phyloP scores from a whole-genome alignment of 169 alveolate genomes.

The Eimeria necatrix region DNA sequence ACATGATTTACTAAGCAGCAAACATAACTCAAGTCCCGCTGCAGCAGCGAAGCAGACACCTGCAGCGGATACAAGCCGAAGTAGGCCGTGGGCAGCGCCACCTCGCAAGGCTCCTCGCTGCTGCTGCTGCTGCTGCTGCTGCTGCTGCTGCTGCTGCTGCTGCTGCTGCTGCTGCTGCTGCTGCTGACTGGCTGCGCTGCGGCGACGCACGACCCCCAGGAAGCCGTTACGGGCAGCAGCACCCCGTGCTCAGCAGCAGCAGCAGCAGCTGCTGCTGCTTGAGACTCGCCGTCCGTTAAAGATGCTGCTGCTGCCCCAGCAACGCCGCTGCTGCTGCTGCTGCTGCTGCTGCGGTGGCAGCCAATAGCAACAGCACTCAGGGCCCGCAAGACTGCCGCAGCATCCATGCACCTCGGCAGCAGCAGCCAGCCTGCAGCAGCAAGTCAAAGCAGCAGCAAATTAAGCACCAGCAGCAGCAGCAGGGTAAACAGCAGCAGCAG shows the following conservation, averaged over 20 bases:
- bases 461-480: slow-evolving; percentile 36
- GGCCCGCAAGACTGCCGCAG: slow-evolving; percentile 4
- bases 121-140: slow-evolving; percentile 12
- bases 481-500: slow-evolving; percentile 18
- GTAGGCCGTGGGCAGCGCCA: background rate
- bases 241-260: background rate
- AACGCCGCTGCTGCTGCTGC: slow-evolving; percentile 25
- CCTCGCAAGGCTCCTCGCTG: background rate
- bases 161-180: slow-evolving; percentile 28
- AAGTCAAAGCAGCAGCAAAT: background rate
- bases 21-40: background rate
- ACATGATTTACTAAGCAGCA: slow-evolving; percentile 25
- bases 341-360: slow-evolving; percentile 26
- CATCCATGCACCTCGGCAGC: slow-evolving; percentile 56
- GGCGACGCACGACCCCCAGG: slow-evolving; percentile 15
- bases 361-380: background rate
- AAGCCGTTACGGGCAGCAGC: slow-evolving; percentile 1
- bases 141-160: background rate
- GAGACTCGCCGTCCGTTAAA: background rate
- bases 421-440: slow-evolving; percentile 53
- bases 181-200: background rate
- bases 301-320: slow-evolving; percentile 5
- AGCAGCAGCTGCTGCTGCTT: background rate
- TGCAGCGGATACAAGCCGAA: slow-evolving; percentile 28
- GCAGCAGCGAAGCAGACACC: slow-evolving; percentile 8